Percentiles rank a stretch among this genome's conserved stretches.
phyloP scores from a whole-genome alignment of 2,329 filamentous ascomycete genomes.

The Fusarium newnesense region DNA sequence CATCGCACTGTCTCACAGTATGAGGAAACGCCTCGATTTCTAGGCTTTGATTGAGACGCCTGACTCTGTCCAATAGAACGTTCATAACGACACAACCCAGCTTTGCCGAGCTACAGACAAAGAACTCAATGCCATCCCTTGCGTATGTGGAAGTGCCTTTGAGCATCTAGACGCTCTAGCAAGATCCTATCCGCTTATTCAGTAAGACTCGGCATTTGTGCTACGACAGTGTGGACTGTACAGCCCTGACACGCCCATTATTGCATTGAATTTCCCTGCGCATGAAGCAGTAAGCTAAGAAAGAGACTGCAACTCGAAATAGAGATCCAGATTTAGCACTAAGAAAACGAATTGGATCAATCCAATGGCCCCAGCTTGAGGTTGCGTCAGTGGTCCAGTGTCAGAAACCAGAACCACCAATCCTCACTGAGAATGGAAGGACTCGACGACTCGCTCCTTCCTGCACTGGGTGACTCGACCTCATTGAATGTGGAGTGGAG shows the following conservation, averaged over 20 bases:
- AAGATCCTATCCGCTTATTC: constrained; percentile 2
- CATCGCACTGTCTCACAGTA: constrained; percentile 31
- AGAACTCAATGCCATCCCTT: constrained; percentile 29
- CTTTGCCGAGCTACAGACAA: constrained; percentile 10
- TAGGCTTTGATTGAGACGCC: constrained; percentile 21
- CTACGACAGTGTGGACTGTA: constrained; percentile 17
- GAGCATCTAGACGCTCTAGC: constrained; percentile 11
- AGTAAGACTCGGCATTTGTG: constrained; percentile 18
- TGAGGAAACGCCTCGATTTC: constrained; percentile 24
- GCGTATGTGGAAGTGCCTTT: constrained; percentile 18
- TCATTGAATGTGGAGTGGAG: not conserved
- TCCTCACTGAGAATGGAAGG: constrained; percentile 23
- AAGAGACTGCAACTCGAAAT: constrained; percentile 10
- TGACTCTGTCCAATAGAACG: constrained; percentile 26
- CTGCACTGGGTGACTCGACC: constrained; percentile 26
- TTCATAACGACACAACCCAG: constrained; percentile 1
- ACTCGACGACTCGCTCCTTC: constrained; percentile 26
- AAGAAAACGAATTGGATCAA: not conserved
- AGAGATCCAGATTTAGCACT: constrained; percentile 19
- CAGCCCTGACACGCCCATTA: constrained; percentile 4
- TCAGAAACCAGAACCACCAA: constrained; percentile 18
- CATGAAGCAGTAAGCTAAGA: constrained; percentile 6
- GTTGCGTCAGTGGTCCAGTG: constrained; percentile 34
- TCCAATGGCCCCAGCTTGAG: constrained; percentile 13
- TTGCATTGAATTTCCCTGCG: constrained; percentile 18